Base-by-base conservation (phyloP, 768 basidiomycete genomes). In the Fibroporia radiculosa region DNA sequence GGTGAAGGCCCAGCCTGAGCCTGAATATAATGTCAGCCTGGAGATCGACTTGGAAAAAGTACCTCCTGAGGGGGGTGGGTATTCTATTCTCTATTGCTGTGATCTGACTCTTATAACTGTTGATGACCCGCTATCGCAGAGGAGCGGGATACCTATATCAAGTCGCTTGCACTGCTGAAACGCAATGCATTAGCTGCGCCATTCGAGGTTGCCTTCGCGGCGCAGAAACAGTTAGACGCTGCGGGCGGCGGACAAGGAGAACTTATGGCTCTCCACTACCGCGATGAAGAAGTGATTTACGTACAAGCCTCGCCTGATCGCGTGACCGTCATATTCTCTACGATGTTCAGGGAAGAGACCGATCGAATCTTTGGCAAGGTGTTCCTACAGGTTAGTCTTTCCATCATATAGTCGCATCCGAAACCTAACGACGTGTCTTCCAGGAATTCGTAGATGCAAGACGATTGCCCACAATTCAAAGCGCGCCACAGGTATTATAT, bases 371-470 rank as follows among this genome's bases (percentile, higher is more conserved):
- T 91, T 62, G 96, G 96, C 12, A 93, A 92, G 63, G 85, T 98
- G n/a, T 99, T 99, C 71, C 67, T 99, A 42, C 96, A 98, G 76
- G 93, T 91, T 51, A 16, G 53, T 54, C 14, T 50, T 66, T 11
- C 6, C 41, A 12, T 40, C 38, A 13, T 8, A 36, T 12, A 19
- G 10, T 31, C 29, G 29, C 29, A 31, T n/a, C 8, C 29, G 29
- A 8, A n/a, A 31, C 29, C 29, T 8, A 8, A 31, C 29, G 8
- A 36, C 35, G 19, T 18, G 11, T 10, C 18, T 13, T 23, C 1
- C 52, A 93, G 91, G 96, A 98, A 82, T 99, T 99, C 56, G 96
- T 98, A 25, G 96, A 99, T 70, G 95, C 96, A n/a, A 78, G 96
- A 44, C 77, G 90, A 40, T 78, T 89, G 48, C 90, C 93, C 1